Base-by-base conservation (phyloP, 306 rosid species). In the Amphicarpaea edgeworthii region DNA sequence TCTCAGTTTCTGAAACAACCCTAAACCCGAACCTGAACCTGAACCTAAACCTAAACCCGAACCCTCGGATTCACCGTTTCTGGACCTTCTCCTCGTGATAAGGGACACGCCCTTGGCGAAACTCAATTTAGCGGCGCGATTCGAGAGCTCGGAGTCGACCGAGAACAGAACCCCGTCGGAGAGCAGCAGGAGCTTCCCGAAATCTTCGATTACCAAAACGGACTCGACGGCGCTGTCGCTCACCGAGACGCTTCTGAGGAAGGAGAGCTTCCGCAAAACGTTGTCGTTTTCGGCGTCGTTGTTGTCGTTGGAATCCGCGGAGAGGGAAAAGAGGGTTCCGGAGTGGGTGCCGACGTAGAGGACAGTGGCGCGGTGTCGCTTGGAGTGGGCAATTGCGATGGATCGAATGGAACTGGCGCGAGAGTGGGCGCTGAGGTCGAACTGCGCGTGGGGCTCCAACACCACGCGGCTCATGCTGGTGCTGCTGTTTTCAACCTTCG, bases 271-370 rank as follows among this genome's bases (percentile, higher is more conserved):
- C 69, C 77, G 79, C 21, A 73, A 54, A 62, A 81, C 38, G 75
- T 34, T 8, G 19, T 3, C 11, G 47, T 16, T 30, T 5, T 0
- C 38, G 75, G 43, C 11, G 19, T 3, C 11, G 47, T 16, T 30
- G 8, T 0, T 8, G 77, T 78, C 47, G 55, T 61, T 68, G 10
- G 74, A 72, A 30, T 87, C 83, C 45, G 70, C 40, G 42, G 96
- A 87, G 73, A 95, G 89, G 16, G 95, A 82, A 28, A 89, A 65
- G 28, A 95, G 83, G 5, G 86, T 73, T 34, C 97, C 98, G 60
- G 93, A 85, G 64, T 83, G 77, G 30, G 97, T 92, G 19, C 98
- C 97, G 15, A 90, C 81, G 40, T 79, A 90, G 38, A 92, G 72
- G 19, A 92, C 50, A 9, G 88, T 6, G 37, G 93, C 49, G 8